Evolutionary conservation across 164 flowering plant species (phyloP), one percentile per base, ranked within the genome.

Genomic region (Vitis labrusca): DNA sequence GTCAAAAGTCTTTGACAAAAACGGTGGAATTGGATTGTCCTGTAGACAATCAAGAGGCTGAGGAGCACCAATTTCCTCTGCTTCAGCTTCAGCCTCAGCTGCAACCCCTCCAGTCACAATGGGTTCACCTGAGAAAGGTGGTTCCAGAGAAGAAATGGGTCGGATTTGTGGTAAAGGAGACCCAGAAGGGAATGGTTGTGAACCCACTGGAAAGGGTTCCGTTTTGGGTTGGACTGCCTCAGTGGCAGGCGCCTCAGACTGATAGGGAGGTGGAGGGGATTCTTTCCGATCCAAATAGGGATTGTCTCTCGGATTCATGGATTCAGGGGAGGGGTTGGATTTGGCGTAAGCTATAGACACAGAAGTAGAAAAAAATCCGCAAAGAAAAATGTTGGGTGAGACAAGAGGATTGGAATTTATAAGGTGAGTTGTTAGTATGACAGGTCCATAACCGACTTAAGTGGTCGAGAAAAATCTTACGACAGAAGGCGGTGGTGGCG

Each of bases 1-100:
- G 74, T 92, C 97, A 65, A 68, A 94, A 3, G 97, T 92, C 79
- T 92, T 94, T 1, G 85, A 84, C 51, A 94, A 77, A 69, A 94
- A 94, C 0, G 94, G 91, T 54, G 98, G 97, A 1, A 92, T 37
- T 5, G 86, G 90, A 61, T 13, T 78, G 5, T 78, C 86, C 29
- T 79, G 87, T 52, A 88, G 70, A 52, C 82, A 70, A 50, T 83
- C 92, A 3, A 91, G 77, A 1, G 97, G 97, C 72, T 68, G 87
- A 15, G 96, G 94, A 72, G 80, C 78, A 19, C 50, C 71, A 29
- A 23, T 13, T 53, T 14, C 63, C 59, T 60, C 76, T 16, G 65
- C 73, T 17, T 50, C 54, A 19, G n/a, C 27, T 23, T 23, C 27
- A 23, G 65, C 73, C 17, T 50, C 54, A 19, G n/a, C 58, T 14